These are phyloP conservation scores for Rostrohypoxylon terebratum DNA, from an alignment of 495 filamentous ascomycete genomes.

Conservation along the genomic window DNA sequence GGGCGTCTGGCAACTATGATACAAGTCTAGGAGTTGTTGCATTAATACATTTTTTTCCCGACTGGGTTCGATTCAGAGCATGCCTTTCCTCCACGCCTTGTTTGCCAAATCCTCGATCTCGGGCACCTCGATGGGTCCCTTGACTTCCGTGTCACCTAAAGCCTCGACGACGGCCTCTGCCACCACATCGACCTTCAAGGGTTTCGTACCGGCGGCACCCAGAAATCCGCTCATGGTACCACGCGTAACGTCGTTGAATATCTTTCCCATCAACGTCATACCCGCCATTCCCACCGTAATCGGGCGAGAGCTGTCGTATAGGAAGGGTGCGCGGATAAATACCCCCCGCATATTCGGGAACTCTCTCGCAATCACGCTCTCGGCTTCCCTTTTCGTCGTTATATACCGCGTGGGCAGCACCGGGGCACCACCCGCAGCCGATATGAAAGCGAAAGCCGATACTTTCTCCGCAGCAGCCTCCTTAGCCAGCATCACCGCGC, in stretches of 20 bases:
- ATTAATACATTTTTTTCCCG: constrained; percentile 36
- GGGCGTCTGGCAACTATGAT: constrained; percentile 41
- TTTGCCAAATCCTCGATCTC: constrained; percentile 78
- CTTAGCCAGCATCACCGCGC: constrained; percentile 83
- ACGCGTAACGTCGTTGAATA: constrained; percentile 78
- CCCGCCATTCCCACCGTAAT: constrained; percentile 89
- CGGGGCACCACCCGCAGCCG: constrained; percentile 85
- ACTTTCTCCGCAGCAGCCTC: constrained; percentile 75
- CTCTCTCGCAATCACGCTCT: constrained; percentile 75
- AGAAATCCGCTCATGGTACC: constrained; percentile 77
- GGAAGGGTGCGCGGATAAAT: constrained; percentile 86
- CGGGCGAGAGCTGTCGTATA: constrained; percentile 85
- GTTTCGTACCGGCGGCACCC: constrained; percentile 85
- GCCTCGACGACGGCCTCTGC: constrained; percentile 87
- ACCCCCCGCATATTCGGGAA: constrained; percentile 81
- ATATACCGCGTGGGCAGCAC: constrained; percentile 88
- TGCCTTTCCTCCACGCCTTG: constrained; percentile 81
- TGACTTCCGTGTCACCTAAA: constrained; percentile 73
- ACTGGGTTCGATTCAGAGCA: constrained; percentile 68
- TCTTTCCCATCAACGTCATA: constrained; percentile 71
- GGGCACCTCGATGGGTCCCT: constrained; percentile 74
- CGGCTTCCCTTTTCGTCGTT: constrained; percentile 90
- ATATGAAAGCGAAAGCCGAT: constrained; percentile 83
- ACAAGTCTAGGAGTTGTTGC: constrained; percentile 49
- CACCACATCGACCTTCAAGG: constrained; percentile 85